Conservation (phyloP, 2,329 filamentous ascomycete genomes). For the Claviceps sp. region DNA sequence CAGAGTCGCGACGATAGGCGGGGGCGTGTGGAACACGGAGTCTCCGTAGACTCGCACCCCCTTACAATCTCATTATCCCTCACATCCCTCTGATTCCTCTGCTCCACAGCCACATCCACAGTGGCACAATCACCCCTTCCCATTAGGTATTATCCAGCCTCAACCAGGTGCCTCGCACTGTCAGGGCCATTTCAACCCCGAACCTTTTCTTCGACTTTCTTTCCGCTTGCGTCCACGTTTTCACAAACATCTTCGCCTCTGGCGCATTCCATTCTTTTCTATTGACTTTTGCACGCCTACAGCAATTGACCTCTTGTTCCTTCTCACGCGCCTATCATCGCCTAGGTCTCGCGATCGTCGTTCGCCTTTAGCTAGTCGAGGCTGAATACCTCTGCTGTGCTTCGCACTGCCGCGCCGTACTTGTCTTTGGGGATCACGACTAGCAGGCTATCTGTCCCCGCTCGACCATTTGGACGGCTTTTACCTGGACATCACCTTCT, state of each 20-base stretch:
- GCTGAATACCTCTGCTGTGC: neutral
- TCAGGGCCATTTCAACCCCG: neutral
- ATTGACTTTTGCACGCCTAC: neutral
- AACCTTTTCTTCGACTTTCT: neutral
- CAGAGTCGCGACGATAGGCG: too few species aligned
- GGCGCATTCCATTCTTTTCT: constrained; percentile 4
- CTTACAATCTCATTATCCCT: too few species aligned
- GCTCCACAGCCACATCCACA: neutral
- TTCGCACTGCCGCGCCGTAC: neutral
- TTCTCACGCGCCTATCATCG: neutral
- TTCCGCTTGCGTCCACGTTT: neutral
- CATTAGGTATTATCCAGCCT: neutral
- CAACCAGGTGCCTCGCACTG: neutral
- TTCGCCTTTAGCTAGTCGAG: neutral
- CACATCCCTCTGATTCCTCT: neutral
- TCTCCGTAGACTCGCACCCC: too few species aligned
- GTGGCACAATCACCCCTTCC: neutral
- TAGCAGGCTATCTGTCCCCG: constrained; percentile 3
- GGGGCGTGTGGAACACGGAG: too few species aligned
- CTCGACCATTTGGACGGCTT: neutral
- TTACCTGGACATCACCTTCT: neutral
- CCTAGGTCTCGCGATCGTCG: neutral
- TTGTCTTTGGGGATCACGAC: constrained; percentile 1
- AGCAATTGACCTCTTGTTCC: neutral
- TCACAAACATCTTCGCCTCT: neutral